Base-by-base conservation (phyloP, 345 rosid species). In the Garcia nutans region DNA sequence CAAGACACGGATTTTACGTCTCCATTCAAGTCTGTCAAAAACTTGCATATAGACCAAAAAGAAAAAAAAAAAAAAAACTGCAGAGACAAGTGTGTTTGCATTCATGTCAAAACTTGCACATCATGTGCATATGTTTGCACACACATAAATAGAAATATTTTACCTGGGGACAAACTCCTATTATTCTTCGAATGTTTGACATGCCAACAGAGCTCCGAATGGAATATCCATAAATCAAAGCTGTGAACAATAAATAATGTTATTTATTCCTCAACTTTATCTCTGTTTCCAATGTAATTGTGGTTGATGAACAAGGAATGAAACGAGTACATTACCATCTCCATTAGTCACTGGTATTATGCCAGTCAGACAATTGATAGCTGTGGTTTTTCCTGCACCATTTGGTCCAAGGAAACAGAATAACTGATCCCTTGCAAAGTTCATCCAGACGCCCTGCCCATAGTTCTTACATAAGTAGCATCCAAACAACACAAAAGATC, bases 91-190 rank as follows among this genome's bases (percentile, higher is more conserved):
- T 64, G 17, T 28, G 47, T 52, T n/a, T 19, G 64, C 23, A 45
- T 16, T 8, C 62, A 13, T 58, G 47, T 42, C 49, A 63, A 63
- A 11, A 19, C 65, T 47, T 9, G 15, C 15, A 22, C 23, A 22
- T 57, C 23, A 22, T 57, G 47, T 58, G 45, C 50, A 47, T 11
- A 47, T 47, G 50, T 11, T 47, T 57, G 58, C 20, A 8, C 23
- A 70, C 71, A 74, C 55, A 60, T 44, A 76, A 33, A 74, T 8
- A 20, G 11, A 56, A 70, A 64, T 65, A 63, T 33, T 68, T 37
- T 54, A 95, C 99, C 97, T 91, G 99, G 66, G 97, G 99, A 85
- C 97, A 95, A 82, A 95, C 96, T 71, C 99, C 99, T 2, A 91
- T 91, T 24, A 88, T 79, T 82, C 82, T 85, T 69, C 85, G 87